Conservation (phyloP, 1,284 basidiomycete species). For the Inonotus obliquus region DNA sequence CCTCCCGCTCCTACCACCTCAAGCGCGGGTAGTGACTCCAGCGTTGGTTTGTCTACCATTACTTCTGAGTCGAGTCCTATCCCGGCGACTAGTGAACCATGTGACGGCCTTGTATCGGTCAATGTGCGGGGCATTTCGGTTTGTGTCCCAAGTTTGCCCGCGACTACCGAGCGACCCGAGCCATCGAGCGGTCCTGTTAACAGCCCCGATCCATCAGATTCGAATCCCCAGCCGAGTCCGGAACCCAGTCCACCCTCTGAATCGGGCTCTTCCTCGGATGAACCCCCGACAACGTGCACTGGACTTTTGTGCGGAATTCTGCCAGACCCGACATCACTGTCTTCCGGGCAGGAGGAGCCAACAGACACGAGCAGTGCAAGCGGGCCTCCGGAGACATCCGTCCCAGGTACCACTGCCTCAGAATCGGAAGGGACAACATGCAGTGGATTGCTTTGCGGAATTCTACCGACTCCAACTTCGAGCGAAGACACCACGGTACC, state of each 20-base stretch:
- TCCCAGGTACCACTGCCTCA: not conserved
- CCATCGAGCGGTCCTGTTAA: conserved; percentile 21
- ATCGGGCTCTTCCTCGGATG: not conserved
- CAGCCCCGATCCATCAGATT: conserved; percentile 17
- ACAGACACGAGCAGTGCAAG: not conserved
- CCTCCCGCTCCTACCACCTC: not conserved
- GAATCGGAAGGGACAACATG: not conserved
- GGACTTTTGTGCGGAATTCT: conserved; percentile 2
- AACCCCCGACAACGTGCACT: not conserved
- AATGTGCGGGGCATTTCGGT: conserved; percentile 10
- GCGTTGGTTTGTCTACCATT: not conserved
- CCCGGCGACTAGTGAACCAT: not conserved
- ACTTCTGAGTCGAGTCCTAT: not conserved
- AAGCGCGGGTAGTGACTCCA: not conserved
- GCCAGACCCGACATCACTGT: not conserved
- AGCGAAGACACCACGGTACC: not conserved
- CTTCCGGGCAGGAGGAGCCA: not conserved
- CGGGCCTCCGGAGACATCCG: not conserved
- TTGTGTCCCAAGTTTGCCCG: not conserved
- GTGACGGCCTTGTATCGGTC: conserved; percentile 1
- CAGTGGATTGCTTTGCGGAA: not conserved
- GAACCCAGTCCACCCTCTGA: not conserved
- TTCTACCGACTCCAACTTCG: not conserved
- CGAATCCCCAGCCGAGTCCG: conserved; percentile 15
- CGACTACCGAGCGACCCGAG: conserved; percentile 32